Base-by-base conservation (phyloP, 768 basidiomycete genomes). In the Xerocomus potaroensis region DNA sequence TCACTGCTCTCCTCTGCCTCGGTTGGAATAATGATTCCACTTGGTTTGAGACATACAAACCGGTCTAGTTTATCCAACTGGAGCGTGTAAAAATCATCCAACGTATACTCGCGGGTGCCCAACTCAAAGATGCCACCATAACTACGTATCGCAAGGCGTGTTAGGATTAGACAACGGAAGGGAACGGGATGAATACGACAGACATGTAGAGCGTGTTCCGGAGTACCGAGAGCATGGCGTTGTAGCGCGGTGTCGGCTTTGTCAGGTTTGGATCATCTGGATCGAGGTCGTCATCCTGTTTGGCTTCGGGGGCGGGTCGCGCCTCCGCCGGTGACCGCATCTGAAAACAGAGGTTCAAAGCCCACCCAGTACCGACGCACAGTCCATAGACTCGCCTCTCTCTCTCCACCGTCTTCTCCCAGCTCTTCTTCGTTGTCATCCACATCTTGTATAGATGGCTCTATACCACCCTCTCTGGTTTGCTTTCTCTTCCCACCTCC, bases 91-190 rank as follows among this genome's bases (percentile, higher is more conserved):
- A 94, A 96, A 57, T 95, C 93, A 59, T 93, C 91, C 6, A 96
- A 71, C 0, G 91, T 94, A 54, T 87, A 92, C 64, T 96, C 92
- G 19, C 80, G 77, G 11, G 85, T 74, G 0, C 89, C 86, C 14
- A 79, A 75, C 64, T 95, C 93, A 55, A 81, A 86, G 15, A 94
- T 94, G 0, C 92, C 91, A 9, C 92, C 91, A 57, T 94, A 94
- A 45, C 89, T 88, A 29, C 49, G 41, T 3, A 26, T 3, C 12
- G 22, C 9, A 16, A 32, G 16, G 44, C n/a, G 29, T 14, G 29
- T 48, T 7, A 47, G 39, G 0, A 8, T 35, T 14, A 27, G 11
- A 11, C n/a, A n/a, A n/a, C n/a, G n/a, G n/a, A n/a, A n/a, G n/a
- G 14, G 3, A n/a, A 9, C 32, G 23, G 27, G 32, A 53, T 8